Conservation (phyloP, 306 rosid genomes). For the Pterocarpus santalinus region DNA sequence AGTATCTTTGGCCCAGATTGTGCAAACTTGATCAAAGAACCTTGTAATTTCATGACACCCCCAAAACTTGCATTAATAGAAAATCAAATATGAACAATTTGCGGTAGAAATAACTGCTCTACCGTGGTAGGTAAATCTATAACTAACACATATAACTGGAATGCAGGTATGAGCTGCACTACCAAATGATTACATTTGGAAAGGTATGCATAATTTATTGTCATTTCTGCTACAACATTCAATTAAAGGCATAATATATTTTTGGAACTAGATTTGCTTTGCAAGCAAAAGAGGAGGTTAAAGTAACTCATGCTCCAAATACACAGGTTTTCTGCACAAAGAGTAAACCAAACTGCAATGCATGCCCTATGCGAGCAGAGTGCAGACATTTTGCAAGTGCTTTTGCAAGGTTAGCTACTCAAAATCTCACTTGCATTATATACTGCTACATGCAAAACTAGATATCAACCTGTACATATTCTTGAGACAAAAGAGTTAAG, state of each 20-base stretch:
- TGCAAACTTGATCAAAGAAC: constrained; percentile 96
- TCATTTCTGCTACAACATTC: constrained; percentile 16
- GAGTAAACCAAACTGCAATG: constrained; percentile 91
- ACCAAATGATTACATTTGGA: constrained; percentile 97
- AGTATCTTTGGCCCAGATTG: constrained; percentile 97
- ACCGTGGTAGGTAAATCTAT: constrained; percentile 35
- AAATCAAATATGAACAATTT: constrained; percentile 1
- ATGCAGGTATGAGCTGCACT: constrained; percentile 92
- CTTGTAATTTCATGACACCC: constrained; percentile 63
- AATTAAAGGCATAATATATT: constrained; percentile 5
- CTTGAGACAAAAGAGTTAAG: constrained; percentile 32
- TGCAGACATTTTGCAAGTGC: constrained; percentile 99
- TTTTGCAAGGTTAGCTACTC: constrained; percentile 85
- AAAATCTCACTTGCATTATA: constrained; percentile 36
- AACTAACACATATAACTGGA: constrained; percentile 51
- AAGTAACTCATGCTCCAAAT: constrained; percentile 46
- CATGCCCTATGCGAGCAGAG: constrained; percentile 99
- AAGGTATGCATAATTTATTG: constrained; percentile 63
- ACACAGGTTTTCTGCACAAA: constrained; percentile 96
- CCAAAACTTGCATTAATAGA: constrained; percentile 9
- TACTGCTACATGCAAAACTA: constrained; percentile 32
- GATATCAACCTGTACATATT: constrained; percentile 6
- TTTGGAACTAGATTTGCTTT: constrained; percentile 37
- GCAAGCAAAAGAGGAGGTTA: constrained; percentile 11
- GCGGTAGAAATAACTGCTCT: constrained; percentile 18